These are phyloP conservation scores for Apiospora pterosperma DNA, from an alignment of 2,329 filamentous ascomycete species.

Conservation along the genomic window DNA sequence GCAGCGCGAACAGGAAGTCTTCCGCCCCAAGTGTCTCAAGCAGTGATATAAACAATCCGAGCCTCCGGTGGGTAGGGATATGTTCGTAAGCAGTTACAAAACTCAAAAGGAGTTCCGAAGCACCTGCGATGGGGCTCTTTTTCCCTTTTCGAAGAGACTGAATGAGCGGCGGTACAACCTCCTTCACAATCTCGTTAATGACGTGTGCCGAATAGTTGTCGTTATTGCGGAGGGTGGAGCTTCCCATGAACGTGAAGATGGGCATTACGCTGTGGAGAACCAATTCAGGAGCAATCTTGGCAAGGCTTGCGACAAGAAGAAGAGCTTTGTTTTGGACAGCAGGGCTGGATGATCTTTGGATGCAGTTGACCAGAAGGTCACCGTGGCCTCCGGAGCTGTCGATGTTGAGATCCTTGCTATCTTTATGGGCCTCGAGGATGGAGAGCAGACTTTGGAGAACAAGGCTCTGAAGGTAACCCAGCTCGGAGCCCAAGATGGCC, in stretches of 20 bases:
- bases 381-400: slow-evolving; percentile 79
- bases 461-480: slow-evolving; percentile 86
- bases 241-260: slow-evolving; percentile 97
- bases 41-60: slow-evolving; percentile 79
- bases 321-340: slow-evolving; percentile 92
- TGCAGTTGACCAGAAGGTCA: slow-evolving; percentile 89
- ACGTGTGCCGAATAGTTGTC: slow-evolving; percentile 98
- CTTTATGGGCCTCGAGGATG: slow-evolving; percentile 76
- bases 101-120: slow-evolving; percentile 87
- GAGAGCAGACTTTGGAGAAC: slow-evolving; percentile 77
- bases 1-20: slow-evolving; percentile 83
- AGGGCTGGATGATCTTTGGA: slow-evolving; percentile 85
- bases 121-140: slow-evolving; percentile 73
- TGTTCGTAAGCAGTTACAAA: slow-evolving; percentile 97
- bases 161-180: slow-evolving; percentile 89
- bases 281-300: slow-evolving; percentile 82
- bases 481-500: slow-evolving; percentile 75
- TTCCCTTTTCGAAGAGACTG: slow-evolving; percentile 79
- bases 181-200: slow-evolving; percentile 89
- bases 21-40: slow-evolving; percentile 79
- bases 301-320: slow-evolving; percentile 81
- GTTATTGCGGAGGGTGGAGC: slow-evolving; percentile 83
- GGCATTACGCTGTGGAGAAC: slow-evolving; percentile 98
- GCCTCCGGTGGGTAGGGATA: slow-evolving; percentile 81
- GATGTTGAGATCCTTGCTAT: slow-evolving; percentile 58